Evolutionary conservation across 1,284 basidiomycete genomes (phyloP), one percentile per base, ranked within the genome.

Genomic region (Marasmius tenuissimus): DNA sequence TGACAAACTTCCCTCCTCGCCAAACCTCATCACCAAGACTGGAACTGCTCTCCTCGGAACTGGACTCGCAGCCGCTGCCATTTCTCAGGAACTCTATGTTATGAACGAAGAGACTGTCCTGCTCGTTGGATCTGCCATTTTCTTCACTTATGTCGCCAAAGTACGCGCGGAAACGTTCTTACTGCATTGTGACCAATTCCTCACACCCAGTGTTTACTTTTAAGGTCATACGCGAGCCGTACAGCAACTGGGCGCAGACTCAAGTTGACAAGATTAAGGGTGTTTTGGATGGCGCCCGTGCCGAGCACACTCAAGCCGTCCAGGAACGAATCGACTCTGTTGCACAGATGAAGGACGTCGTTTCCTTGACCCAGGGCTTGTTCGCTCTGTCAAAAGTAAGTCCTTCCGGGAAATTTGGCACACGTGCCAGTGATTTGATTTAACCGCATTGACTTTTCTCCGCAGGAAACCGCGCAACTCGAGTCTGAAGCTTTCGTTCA

Each of bases 21-120:
- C 93, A 45, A 85, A 81, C 70, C 85, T 98, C 76, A 85, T 97
- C 81, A 94, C 95, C 76, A 98, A 98, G 84, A 97, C 93, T 58
- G 94, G 95, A 66, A 89, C 92, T 66, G 90, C 96, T 72, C 84
- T 97, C 72, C 88, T 98, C 65, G 94, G 95, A 71, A 93, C 94
- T 45, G 96, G 94, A 73, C 82, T 95, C 64, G 82, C 91, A 64
- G 97, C 96, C 34, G 88, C 95, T 20, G 96, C 96, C 73, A 96
- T 98, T 80, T 97, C 95, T 45, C 93, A 96, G 76, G 97, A 99
- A 81, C 88, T 98, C 61, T 98, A 98, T 76, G 97, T 99, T 63
- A 87, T 97, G 72, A 98, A 98, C 78, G 96, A 98, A 79, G 96
- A 97, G 83, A 89, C 92, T 39, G 87, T 96, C 63, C 83, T 96